Evolutionary conservation across 257 asterid species (phyloP).

Genomic region (Solanum verrucosum): DNA sequence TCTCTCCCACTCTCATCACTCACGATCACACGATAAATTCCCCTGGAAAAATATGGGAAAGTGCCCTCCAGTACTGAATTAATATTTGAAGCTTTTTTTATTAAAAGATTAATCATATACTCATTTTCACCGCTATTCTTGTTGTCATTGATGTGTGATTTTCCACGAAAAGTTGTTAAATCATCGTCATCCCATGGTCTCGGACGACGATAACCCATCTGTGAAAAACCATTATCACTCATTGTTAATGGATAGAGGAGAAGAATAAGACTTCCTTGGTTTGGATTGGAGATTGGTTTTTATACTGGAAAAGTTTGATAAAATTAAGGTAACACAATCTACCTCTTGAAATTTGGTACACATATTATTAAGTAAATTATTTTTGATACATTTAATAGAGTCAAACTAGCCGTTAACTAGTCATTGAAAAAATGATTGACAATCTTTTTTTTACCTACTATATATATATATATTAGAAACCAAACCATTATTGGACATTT

Average conservation of each 20-base stretch:
- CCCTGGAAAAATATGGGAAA: background rate
- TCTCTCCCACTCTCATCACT: background rate
- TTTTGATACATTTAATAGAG: background rate
- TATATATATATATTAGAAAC: too few species aligned
- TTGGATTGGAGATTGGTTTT: background rate
- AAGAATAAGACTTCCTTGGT: background rate
- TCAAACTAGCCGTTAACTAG: background rate
- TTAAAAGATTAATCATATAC: background rate
- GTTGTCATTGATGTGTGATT: background rate
- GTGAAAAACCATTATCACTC: background rate
- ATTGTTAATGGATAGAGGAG: background rate
- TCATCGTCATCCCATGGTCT: background rate
- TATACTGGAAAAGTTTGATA: background rate
- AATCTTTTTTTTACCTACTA: too few species aligned
- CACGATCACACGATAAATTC: background rate
- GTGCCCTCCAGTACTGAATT: background rate
- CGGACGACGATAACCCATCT: background rate
- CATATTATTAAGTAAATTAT: too few species aligned
- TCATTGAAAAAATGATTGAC: background rate
- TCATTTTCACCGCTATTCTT: background rate
- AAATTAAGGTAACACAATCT: background rate
- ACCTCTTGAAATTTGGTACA: too few species aligned
- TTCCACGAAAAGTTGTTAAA: background rate
- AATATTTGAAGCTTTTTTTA: background rate
- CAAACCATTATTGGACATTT: too few species aligned